Evolutionary conservation across 1,284 basidiomycete species (phyloP).

Genomic region (Somion occarium): DNA sequence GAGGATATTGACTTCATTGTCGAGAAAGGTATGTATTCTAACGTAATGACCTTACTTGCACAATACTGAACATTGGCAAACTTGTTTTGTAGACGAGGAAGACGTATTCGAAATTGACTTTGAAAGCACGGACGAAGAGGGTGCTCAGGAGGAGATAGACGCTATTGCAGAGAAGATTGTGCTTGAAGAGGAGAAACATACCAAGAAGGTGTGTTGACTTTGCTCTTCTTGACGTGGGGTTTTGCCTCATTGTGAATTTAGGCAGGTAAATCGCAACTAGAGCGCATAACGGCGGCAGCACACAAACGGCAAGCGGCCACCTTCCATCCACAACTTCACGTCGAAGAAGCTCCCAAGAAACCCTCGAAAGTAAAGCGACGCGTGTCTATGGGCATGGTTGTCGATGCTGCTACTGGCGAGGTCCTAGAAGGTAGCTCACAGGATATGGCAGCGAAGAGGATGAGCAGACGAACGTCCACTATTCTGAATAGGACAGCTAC

Average conservation of each 20-base stretch:
- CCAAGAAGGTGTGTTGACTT: slow-evolving; percentile 45
- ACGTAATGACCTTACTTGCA: neutral
- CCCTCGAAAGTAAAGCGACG: slow-evolving; percentile 34
- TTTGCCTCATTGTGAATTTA: too few relatives aligned
- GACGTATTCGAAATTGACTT: slow-evolving; percentile 80
- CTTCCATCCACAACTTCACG: slow-evolving; percentile 42
- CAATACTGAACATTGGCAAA: too few relatives aligned
- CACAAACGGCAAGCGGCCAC: slow-evolving; percentile 59
- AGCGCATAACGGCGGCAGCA: slow-evolving; percentile 59
- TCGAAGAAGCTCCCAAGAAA: slow-evolving; percentile 20
- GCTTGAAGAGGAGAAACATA: slow-evolving; percentile 56
- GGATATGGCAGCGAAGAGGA: slow-evolving; percentile 35
- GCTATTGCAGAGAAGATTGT: slow-evolving; percentile 48
- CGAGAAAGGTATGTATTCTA: slow-evolving; percentile 45
- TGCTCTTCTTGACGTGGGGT: too few relatives aligned
- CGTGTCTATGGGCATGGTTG: slow-evolving; percentile 46
- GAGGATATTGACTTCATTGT: slow-evolving; percentile 69
- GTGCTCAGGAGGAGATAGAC: slow-evolving; percentile 44
- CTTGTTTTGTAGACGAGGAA: slow-evolving; percentile 53
- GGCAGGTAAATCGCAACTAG: slow-evolving; percentile 50
- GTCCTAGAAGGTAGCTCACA: slow-evolving; percentile 27
- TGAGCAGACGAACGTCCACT: slow-evolving; percentile 63
- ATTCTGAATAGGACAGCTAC: slow-evolving; percentile 61
- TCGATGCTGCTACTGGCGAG: slow-evolving; percentile 57
- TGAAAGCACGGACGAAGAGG: slow-evolving; percentile 76